A percentile compares a stretch with the other conserved stretches of the same genome.
phyloP scores from a whole-genome alignment of 176 grass and related monocot species.

The Secale cereale region DNA sequence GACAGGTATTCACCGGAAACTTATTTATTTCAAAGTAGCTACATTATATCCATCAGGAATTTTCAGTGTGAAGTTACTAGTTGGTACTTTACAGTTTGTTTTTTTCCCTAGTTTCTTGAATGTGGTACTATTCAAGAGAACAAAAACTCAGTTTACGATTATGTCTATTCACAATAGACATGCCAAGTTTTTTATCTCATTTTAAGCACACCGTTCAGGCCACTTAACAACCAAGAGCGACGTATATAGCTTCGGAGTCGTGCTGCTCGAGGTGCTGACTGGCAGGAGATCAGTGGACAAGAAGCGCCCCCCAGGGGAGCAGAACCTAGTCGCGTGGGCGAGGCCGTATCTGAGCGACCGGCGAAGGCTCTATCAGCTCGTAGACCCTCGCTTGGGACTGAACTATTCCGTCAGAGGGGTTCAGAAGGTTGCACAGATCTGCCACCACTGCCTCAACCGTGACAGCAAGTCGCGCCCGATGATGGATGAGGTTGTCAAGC shows the following conservation, averaged over 20 bases:
- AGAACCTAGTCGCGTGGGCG: conserved; percentile 83
- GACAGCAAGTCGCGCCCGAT: conserved; percentile 66
- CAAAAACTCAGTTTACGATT: not conserved
- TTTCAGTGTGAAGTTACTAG: not conserved
- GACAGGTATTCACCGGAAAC: conserved; percentile 59
- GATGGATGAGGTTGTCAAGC: conserved; percentile 77
- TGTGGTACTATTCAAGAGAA: not conserved
- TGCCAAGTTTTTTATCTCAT: conserved; percentile 7
- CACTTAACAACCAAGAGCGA: conserved; percentile 94
- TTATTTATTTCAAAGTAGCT: not conserved
- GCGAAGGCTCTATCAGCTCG: conserved; percentile 72
- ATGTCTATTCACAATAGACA: not conserved
- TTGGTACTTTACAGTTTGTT: not conserved
- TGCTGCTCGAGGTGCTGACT: conserved; percentile 82
- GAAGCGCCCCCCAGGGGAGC: conserved; percentile 70
- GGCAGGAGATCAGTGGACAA: conserved; percentile 92
- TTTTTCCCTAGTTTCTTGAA: not conserved
- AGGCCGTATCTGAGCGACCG: conserved; percentile 68
- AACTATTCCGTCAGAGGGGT: conserved; percentile 82
- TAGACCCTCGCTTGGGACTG: conserved; percentile 88
- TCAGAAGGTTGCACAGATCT: conserved; percentile 81
- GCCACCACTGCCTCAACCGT: conserved; percentile 66
- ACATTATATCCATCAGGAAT: not conserved
- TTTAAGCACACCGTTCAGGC: conserved; percentile 39
- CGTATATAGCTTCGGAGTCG: conserved; percentile 87